Evolutionary conservation across 1,284 basidiomycete species (phyloP).

Genomic region (Agroathelia rolfsii): DNA sequence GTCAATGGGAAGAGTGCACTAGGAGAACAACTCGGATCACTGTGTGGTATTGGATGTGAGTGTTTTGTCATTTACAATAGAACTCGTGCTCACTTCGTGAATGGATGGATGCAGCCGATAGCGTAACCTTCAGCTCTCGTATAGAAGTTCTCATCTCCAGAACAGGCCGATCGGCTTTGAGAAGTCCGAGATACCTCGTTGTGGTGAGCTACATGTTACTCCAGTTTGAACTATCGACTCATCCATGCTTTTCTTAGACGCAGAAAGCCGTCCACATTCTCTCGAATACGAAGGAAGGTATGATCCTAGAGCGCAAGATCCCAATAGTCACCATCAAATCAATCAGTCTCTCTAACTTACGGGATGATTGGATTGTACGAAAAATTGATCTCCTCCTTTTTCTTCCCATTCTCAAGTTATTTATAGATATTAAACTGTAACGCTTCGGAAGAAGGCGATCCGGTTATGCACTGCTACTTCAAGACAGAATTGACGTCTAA

Average conservation of each 20-base stretch:
- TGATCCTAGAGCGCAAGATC: constrained; percentile 80
- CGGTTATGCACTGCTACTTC: constrained; percentile 84
- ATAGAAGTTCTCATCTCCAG: constrained; percentile 85
- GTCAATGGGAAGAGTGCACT: constrained; percentile 75
- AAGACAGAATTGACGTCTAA: constrained; percentile 92
- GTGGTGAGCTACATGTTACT: constrained; percentile 45
- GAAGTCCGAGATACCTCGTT: constrained; percentile 84
- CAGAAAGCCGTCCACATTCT: constrained; percentile 84
- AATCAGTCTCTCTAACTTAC: constrained; percentile 78
- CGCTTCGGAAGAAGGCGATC: constrained; percentile 88
- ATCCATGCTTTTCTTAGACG: constrained; percentile 43
- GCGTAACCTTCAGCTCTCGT: constrained; percentile 82
- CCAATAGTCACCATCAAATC: constrained; percentile 80
- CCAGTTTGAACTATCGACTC: constrained; percentile 1
- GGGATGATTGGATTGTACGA: constrained; percentile 91
- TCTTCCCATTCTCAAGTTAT: neutral
- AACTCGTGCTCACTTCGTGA: constrained; percentile 2
- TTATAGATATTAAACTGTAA: constrained; percentile 62
- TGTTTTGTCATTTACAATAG: constrained; percentile 11
- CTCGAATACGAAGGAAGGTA: constrained; percentile 39
- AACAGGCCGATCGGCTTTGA: constrained; percentile 82
- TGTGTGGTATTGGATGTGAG: constrained; percentile 70
- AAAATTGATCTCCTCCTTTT: constrained; percentile 2
- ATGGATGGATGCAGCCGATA: constrained; percentile 39
- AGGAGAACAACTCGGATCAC: constrained; percentile 70